Evolutionary conservation across 768 basidiomycete genomes (phyloP).

Genomic region (Leccinum broughii): DNA sequence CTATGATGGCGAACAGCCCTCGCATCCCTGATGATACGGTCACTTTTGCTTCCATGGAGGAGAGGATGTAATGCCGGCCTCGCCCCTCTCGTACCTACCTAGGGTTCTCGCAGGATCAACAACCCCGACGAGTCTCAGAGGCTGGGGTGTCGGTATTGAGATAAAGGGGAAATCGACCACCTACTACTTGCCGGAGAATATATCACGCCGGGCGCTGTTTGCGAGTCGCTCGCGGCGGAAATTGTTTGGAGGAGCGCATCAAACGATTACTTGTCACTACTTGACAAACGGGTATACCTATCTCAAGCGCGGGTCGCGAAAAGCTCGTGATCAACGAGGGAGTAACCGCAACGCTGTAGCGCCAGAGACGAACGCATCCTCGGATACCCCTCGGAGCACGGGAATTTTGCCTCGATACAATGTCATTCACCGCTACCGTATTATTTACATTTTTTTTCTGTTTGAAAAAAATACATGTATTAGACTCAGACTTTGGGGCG

Average conservation of each 20-base stretch:
- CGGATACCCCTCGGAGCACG: neutral
- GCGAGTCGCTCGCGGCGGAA: conserved; percentile 7
- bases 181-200: neutral
- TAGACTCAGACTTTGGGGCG: neutral
- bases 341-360: neutral
- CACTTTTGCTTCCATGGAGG: conserved; percentile 12
- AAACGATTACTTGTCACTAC: conserved; percentile 10
- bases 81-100: conserved; percentile 14
- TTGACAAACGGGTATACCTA: conserved; percentile 12
- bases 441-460: conserved; percentile 9
- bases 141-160: conserved; percentile 2
- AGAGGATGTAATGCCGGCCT: neutral
- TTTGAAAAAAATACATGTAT: neutral
- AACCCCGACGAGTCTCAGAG: neutral
- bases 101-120: conserved; percentile 1
- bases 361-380: neutral
- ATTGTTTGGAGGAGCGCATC: conserved; percentile 6
- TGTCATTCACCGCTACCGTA: conserved; percentile 4
- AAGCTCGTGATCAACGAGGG: conserved; percentile 3
- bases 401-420: neutral
- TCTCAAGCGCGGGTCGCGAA: neutral
- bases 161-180: neutral
- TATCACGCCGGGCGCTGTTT: conserved; percentile 16
- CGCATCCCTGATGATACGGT: conserved; percentile 2
- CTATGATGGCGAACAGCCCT: conserved; percentile 11